These are phyloP conservation scores for Suhomyces sp. DNA, from an alignment of 805 yeast genomes.

Conservation along the genomic window DNA sequence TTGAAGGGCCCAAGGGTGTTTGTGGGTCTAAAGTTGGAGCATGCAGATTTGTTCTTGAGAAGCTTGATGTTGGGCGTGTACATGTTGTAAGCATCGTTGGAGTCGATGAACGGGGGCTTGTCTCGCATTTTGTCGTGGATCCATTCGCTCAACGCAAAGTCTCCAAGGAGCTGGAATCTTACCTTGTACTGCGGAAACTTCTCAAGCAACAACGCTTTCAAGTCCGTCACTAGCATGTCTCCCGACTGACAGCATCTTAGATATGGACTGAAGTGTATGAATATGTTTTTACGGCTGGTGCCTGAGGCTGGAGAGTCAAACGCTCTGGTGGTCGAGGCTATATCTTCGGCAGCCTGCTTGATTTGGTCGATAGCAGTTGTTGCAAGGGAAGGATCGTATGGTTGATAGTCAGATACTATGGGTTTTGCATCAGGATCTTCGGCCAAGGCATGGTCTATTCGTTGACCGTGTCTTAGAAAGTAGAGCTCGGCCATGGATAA, in stretches of 20 bases:
- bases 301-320: slow-evolving; percentile 11
- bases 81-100: slow-evolving; percentile 45
- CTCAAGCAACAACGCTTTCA: slow-evolving; percentile 21
- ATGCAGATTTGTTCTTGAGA: slow-evolving; percentile 29
- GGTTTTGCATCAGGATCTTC: slow-evolving; percentile 25
- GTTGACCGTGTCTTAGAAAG: slow-evolving; percentile 43
- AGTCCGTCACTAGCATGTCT: slow-evolving; percentile 31
- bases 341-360: slow-evolving; percentile 26
- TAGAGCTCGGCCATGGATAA: slow-evolving; percentile 31
- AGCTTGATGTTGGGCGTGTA: slow-evolving; percentile 41
- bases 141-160: slow-evolving; percentile 46
- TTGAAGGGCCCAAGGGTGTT: slow-evolving; percentile 41
- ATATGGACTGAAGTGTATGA: slow-evolving; percentile 42
- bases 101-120: slow-evolving; percentile 41
- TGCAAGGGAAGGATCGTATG: slow-evolving; percentile 40
- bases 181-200: slow-evolving; percentile 28
- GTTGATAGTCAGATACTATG: slow-evolving; percentile 23
- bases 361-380: slow-evolving; percentile 25
- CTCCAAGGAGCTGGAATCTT: slow-evolving; percentile 39
- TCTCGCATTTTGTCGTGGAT: slow-evolving; percentile 42
- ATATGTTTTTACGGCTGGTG: slow-evolving; percentile 27
- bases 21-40: slow-evolving; percentile 43
- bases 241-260: slow-evolving; percentile 45
- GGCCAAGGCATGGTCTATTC: slow-evolving; percentile 36
- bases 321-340: slow-evolving; percentile 20